phyloP scores from a whole-genome alignment of 306 rosid genomes.

The Lathyrus aphaca region DNA sequence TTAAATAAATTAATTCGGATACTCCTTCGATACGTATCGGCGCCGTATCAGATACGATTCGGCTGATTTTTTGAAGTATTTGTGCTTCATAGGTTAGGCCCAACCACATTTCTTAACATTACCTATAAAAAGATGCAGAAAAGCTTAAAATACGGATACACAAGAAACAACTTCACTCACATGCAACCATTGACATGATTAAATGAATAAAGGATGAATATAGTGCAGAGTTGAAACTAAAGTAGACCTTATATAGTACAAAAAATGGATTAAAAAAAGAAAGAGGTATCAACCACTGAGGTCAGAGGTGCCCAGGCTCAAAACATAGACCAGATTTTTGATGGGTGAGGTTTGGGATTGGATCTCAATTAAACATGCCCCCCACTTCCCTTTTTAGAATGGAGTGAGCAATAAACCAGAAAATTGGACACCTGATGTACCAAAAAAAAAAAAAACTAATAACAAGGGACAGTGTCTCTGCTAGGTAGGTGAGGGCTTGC shows the following conservation, averaged over 20 bases:
- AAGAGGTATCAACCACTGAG: neutral
- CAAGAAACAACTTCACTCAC: slow-evolving; percentile 20
- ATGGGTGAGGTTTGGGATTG: slow-evolving; percentile 8
- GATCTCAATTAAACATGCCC: neutral
- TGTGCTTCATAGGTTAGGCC: no score
- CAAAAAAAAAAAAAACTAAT: neutral
- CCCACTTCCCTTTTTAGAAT: neutral
- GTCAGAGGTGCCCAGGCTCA: neutral
- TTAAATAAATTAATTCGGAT: no score
- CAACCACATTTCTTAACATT: no score
- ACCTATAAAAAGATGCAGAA: slow-evolving; percentile 15
- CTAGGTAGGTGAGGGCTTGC: neutral
- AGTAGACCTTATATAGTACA: neutral
- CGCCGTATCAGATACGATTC: no score
- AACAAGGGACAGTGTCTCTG: neutral
- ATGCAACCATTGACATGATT: slow-evolving; percentile 22
- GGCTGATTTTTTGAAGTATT: no score
- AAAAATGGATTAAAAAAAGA: slow-evolving; percentile 19
- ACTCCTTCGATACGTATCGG: no score
- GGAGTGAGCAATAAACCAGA: neutral
- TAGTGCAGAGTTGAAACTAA: slow-evolving; percentile 20
- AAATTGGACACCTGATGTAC: neutral
- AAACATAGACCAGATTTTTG: slow-evolving; percentile 9
- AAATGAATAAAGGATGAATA: slow-evolving; percentile 29
- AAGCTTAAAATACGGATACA: slow-evolving; percentile 16